Percentiles rank a stretch among this genome's conserved stretches.
Conservation (phyloP, 345 rosid genomes). For the Clarkia xantiana region DNA sequence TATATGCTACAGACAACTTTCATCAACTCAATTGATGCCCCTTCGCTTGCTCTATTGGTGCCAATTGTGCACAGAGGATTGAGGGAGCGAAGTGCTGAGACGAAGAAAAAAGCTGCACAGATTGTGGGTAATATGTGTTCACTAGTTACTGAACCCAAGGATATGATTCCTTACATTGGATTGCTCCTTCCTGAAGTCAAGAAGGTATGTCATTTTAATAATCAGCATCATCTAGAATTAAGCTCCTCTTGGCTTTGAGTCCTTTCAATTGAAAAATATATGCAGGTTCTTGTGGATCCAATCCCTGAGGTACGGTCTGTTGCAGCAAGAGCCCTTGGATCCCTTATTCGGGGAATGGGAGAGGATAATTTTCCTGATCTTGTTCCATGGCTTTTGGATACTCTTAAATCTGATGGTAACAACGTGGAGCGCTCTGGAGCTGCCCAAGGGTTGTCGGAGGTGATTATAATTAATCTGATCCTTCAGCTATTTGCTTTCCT, state of each 20-base stretch:
- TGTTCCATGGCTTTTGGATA: slow-evolving; percentile 89
- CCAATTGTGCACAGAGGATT: slow-evolving; percentile 97
- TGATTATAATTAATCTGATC: slow-evolving; percentile 10
- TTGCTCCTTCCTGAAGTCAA: slow-evolving; percentile 98
- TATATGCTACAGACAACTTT: slow-evolving; percentile 88
- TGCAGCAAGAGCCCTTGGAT: slow-evolving; percentile 96
- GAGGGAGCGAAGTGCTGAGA: slow-evolving; percentile 94
- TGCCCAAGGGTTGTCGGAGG: slow-evolving; percentile 99
- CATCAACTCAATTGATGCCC: slow-evolving; percentile 87
- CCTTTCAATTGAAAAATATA: slow-evolving; percentile 5
- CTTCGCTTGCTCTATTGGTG: slow-evolving; percentile 89
- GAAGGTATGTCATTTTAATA: slow-evolving; percentile 36
- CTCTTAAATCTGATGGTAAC: slow-evolving; percentile 88
- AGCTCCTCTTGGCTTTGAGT: too few relatives aligned
- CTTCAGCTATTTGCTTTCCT: neutral
- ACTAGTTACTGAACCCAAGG: slow-evolving; percentile 90
- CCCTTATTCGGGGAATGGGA: slow-evolving; percentile 98
- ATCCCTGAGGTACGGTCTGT: slow-evolving; percentile 97
- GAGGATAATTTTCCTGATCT: slow-evolving; percentile 97
- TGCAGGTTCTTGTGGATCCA: slow-evolving; percentile 96
- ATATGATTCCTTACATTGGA: slow-evolving; percentile 95
- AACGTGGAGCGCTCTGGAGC: slow-evolving; percentile 99
- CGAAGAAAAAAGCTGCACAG: slow-evolving; percentile 94
- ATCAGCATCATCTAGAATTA: too few relatives aligned
- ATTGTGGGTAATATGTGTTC: slow-evolving; percentile 99